Conservation (phyloP, 257 asterid genomes). For the Prunella vulgaris region DNA sequence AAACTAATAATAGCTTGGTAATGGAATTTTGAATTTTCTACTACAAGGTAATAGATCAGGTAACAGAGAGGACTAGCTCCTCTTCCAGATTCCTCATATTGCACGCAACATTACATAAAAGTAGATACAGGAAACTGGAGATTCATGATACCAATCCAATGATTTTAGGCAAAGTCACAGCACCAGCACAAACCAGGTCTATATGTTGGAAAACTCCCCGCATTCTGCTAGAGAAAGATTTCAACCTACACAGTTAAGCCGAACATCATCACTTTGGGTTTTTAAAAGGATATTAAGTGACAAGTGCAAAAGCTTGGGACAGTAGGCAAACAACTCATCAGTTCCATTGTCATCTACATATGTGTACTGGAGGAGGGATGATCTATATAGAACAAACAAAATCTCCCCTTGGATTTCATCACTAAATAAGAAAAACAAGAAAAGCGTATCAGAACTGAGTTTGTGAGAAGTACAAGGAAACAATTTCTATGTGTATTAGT, state of each 20-base stretch:
- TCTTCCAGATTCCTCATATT: background rate
- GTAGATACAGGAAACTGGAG: background rate
- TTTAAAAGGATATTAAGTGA: constrained; percentile 79
- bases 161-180: background rate
- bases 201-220: background rate
- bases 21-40: too few relatives aligned
- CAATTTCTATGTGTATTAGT: constrained; percentile 7
- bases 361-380: constrained; percentile 47
- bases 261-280: constrained; percentile 82
- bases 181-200: background rate
- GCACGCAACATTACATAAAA: background rate
- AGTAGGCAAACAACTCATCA: constrained; percentile 42
- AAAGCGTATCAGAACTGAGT: constrained; percentile 7
- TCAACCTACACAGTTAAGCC: constrained; percentile 81
- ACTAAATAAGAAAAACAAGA: constrained; percentile 38
- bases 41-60: background rate
- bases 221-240: constrained; percentile 11
- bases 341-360: constrained; percentile 38
- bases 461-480: constrained; percentile 14
- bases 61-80: background rate
- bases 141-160: background rate
- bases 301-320: constrained; percentile 59
- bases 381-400: constrained; percentile 68
- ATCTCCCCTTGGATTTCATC: constrained; percentile 94
- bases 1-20: background rate